Evolutionary conservation across 371 early-diverging fungal genomes (phyloP).

Genomic region (Mortierella sp.): DNA sequence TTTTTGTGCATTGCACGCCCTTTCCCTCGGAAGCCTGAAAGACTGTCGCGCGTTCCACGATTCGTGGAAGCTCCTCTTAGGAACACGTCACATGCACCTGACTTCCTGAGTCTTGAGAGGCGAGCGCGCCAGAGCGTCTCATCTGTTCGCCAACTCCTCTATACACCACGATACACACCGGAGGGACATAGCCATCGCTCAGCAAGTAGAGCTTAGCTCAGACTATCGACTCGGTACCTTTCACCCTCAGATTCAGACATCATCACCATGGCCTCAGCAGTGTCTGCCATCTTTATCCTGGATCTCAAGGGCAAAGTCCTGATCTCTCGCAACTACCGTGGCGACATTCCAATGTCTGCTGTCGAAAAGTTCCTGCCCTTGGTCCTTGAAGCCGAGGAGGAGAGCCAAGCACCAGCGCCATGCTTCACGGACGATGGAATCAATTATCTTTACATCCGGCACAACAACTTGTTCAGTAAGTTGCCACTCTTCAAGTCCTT

Average conservation of each 20-base stretch:
- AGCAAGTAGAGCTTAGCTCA: too few species aligned
- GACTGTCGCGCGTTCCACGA: too few species aligned
- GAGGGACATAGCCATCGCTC: too few species aligned
- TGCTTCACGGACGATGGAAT: constrained; percentile 95
- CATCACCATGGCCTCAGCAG: constrained; percentile 64
- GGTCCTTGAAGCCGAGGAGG: constrained; percentile 93
- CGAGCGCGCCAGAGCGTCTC: too few species aligned
- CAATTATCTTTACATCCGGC: constrained; percentile 92
- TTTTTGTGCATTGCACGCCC: too few species aligned
- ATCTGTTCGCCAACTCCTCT: too few species aligned
- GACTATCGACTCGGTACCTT: too few species aligned
- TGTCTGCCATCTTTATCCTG: constrained; percentile 84
- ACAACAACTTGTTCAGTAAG: constrained; percentile 95
- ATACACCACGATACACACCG: too few species aligned
- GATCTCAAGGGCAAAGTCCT: constrained; percentile 97
- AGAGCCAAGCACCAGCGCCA: constrained; percentile 87
- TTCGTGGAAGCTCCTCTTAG: too few species aligned
- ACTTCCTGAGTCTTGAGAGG: too few species aligned
- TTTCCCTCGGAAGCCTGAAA: too few species aligned
- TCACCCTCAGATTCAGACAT: background rate
- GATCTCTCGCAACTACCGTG: constrained; percentile 93
- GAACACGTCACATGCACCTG: too few species aligned
- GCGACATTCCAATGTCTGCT: constrained; percentile 93
- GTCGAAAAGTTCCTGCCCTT: constrained; percentile 98
- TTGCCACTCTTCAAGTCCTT: constrained; percentile 10